phyloP scores from a whole-genome alignment of 2,329 filamentous ascomycete species.

The Hypoxylon sp. region DNA sequence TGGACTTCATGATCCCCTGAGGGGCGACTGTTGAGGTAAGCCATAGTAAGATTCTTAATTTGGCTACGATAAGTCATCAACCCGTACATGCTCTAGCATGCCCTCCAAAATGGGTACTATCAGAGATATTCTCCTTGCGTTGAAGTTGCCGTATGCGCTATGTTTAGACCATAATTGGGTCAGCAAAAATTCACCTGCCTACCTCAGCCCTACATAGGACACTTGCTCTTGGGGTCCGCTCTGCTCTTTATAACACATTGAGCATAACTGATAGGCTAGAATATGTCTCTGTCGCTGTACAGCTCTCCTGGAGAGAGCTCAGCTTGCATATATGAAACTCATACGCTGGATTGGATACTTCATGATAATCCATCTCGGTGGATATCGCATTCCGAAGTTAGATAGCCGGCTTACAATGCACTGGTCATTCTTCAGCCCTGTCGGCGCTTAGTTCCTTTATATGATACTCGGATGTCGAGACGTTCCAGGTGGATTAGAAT shows the following conservation, averaged over 20 bases:
- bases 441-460: not conserved
- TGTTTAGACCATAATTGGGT: not conserved
- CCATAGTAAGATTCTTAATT: not conserved
- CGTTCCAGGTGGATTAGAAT: not conserved
- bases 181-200: not conserved
- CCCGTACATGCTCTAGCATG: not conserved
- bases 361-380: not conserved
- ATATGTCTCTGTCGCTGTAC: not conserved
- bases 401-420: not conserved
- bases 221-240: not conserved
- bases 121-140: not conserved
- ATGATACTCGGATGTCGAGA: not conserved
- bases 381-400: not conserved
- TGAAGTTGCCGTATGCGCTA: not conserved
- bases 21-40: not conserved
- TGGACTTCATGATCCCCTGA: not conserved
- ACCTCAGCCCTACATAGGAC: not conserved
- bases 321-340: not conserved
- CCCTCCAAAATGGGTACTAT: no score
- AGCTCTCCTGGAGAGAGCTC: not conserved
- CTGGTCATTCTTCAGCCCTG: not conserved
- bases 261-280: not conserved
- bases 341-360: no score
- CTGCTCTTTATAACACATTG: not conserved
- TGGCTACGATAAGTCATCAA: not conserved